Conservation (phyloP, 1,139 yeast species). For the Saccharomyces hybrid region DNA sequence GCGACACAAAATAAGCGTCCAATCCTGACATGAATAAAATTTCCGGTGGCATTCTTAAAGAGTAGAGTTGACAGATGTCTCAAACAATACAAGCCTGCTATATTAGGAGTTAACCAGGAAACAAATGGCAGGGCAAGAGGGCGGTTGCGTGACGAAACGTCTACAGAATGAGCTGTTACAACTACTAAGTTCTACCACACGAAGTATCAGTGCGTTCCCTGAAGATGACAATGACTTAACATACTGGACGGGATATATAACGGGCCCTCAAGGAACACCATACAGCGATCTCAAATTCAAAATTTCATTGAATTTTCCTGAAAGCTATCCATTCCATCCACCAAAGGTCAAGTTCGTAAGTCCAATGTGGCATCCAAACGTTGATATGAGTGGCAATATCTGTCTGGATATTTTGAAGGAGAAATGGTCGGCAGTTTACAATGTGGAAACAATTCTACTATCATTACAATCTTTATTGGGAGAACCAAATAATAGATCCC, state of each 20-base stretch:
- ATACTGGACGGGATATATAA: conserved; percentile 54
- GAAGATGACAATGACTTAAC: conserved; percentile 45
- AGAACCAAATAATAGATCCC: conserved; percentile 47
- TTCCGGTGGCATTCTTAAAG: too few relatives aligned
- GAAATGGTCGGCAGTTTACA: conserved; percentile 61
- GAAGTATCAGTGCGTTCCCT: conserved; percentile 49
- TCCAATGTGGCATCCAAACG: conserved; percentile 69
- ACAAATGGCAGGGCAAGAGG: conserved; percentile 5
- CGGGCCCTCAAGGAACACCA: conserved; percentile 56
- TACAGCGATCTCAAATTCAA: conserved; percentile 46
- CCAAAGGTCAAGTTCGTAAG: conserved; percentile 54
- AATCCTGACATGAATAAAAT: too few relatives aligned
- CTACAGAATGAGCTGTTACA: conserved; percentile 45
- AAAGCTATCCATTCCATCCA: conserved; percentile 53
- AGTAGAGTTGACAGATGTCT: too few relatives aligned
- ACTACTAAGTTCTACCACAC: conserved; percentile 41
- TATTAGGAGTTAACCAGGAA: background rate
- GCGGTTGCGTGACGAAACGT: conserved; percentile 28
- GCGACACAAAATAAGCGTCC: too few relatives aligned
- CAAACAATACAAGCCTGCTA: too few relatives aligned
- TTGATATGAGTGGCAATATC: conserved; percentile 53
- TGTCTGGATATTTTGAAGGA: conserved; percentile 38
- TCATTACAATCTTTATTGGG: conserved; percentile 51
- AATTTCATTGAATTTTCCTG: conserved; percentile 47
- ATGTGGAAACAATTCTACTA: conserved; percentile 51